Conservation (phyloP, 441 rosid species). For the Erodium texanum region DNA sequence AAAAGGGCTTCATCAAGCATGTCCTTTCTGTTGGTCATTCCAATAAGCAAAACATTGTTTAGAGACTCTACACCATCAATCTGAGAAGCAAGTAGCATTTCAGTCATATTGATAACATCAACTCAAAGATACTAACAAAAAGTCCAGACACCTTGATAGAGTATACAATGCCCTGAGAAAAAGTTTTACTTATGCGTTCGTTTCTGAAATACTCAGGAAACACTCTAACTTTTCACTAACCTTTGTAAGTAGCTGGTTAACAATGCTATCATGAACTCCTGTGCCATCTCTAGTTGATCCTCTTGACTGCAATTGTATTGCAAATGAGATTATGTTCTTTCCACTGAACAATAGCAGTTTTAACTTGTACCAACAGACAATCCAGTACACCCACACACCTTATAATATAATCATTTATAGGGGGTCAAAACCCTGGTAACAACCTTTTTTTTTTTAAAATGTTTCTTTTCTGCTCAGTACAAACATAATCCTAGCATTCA, state of each 20-base stretch:
- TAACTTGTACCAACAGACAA: not conserved
- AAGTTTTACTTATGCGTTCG: too few relatives aligned
- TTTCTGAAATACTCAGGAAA: too few relatives aligned
- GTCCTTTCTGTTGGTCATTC: constrained; percentile 99
- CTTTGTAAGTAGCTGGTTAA: constrained; percentile 94
- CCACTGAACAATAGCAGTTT: not conserved
- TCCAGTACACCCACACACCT: not conserved
- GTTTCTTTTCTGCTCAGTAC: not conserved
- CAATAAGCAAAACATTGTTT: constrained; percentile 93
- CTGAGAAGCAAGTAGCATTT: constrained; percentile 40
- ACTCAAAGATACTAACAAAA: too few relatives aligned
- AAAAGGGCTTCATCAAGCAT: constrained; percentile 97
- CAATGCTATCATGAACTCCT: constrained; percentile 96
- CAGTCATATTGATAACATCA: constrained; percentile 11
- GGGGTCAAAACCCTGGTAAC: not conserved
- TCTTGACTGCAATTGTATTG: constrained; percentile 59
- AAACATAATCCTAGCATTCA: not conserved
- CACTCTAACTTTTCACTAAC: constrained; percentile 33
- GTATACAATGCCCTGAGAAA: not conserved
- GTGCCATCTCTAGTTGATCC: constrained; percentile 98
- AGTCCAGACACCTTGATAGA: not conserved
- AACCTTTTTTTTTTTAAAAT: not conserved
- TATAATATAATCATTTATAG: not conserved
- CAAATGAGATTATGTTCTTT: constrained; percentile 16
- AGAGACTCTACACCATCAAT: constrained; percentile 99